Evolutionary conservation across 441 rosid genomes (phyloP), one percentile per base, ranked within the genome.

Genomic region (Brassica hybrid): DNA sequence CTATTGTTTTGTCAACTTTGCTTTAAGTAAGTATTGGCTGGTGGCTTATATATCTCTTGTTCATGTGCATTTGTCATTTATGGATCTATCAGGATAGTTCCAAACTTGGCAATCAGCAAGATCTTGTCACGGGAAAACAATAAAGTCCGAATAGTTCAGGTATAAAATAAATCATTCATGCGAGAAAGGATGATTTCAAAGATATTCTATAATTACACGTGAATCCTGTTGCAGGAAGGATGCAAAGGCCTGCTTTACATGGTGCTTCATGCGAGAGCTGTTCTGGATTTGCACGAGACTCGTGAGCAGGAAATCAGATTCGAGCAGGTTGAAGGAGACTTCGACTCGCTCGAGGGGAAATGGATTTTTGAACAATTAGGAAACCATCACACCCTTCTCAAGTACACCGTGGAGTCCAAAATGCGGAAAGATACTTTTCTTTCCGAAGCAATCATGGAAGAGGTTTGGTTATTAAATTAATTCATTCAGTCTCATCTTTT

Each of bases 371-470:
- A 93, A 83, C 98, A 93, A 76, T 76, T 93, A 80, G 97, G 98
- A 79, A 89, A 85, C 77, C 95, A 96, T 73, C 99, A 96, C 85
- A 96, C 97, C 0, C 83, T 90, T 43, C 85, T 96, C 76, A 96
- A 93, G 85, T 96, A 96, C 70, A 80, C 83, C 14, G 97, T 96
- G 7, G 94, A 96, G 83, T 96, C 98, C 43, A 96, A 92, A 87
- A 91, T 93, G 95, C 95, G 87, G 71, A 87, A 85, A 80, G 94
- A 93, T 83, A 74, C 98, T 30, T 84, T 96, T 83, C 97, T 96
- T 75, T 93, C 99, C 10, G 99, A 96, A 87, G 94, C 94, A 80
- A 90, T 96, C 45, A 92, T 96, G 98, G 97, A 96, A 88, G 99
- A 93, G 98, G 97, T 96, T 65, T 34, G 75, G 52, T 54, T 75